Percentiles rank a stretch among this genome's conserved stretches.
phyloP scores from a whole-genome alignment of 108 stramenopile genomes.

The Aureococcus anophagefferens region DNA sequence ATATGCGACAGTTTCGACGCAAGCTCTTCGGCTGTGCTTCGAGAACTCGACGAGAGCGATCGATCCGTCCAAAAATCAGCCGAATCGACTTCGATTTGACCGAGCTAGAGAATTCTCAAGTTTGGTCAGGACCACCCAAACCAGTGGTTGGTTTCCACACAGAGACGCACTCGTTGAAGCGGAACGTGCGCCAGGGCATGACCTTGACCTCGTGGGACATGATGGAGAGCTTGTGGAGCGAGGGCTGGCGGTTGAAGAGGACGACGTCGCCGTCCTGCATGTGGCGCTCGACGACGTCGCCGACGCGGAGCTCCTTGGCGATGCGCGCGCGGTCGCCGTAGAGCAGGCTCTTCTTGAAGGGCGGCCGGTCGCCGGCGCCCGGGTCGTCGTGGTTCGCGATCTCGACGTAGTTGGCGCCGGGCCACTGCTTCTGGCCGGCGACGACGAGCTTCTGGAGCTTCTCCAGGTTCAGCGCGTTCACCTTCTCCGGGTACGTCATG shows the following conservation, averaged over 20 bases:
- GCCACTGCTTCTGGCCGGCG: slow-evolving; percentile 84
- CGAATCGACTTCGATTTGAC: too few relatives aligned
- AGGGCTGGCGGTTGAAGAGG: slow-evolving; percentile 98
- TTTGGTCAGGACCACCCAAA: too few relatives aligned
- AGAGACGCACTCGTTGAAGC: slow-evolving; percentile 98
- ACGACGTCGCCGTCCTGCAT: slow-evolving; percentile 95
- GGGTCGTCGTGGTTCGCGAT: neutral
- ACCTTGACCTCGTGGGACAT: slow-evolving; percentile 94
- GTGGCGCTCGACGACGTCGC: slow-evolving; percentile 96
- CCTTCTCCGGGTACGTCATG: slow-evolving; percentile 94
- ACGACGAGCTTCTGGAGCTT: slow-evolving; percentile 67
- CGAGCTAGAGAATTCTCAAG: too few relatives aligned
- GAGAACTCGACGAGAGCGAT: too few relatives aligned
- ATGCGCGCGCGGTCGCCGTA: slow-evolving; percentile 74
- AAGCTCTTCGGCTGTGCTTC: too few relatives aligned
- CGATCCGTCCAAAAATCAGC: too few relatives aligned
- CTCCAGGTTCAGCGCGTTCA: slow-evolving; percentile 87
- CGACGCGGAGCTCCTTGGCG: slow-evolving; percentile 67
- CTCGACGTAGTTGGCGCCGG: slow-evolving; percentile 82
- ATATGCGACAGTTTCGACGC: too few relatives aligned
- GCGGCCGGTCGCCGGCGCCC: slow-evolving; percentile 52
- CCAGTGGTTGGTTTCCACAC: too few relatives aligned
- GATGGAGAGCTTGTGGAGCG: slow-evolving; percentile 92
- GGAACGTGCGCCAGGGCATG: slow-evolving; percentile 85
- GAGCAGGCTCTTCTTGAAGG: slow-evolving; percentile 62